Conservation (phyloP, 2,329 filamentous ascomycete species). For the Cladophialophora immunda region DNA sequence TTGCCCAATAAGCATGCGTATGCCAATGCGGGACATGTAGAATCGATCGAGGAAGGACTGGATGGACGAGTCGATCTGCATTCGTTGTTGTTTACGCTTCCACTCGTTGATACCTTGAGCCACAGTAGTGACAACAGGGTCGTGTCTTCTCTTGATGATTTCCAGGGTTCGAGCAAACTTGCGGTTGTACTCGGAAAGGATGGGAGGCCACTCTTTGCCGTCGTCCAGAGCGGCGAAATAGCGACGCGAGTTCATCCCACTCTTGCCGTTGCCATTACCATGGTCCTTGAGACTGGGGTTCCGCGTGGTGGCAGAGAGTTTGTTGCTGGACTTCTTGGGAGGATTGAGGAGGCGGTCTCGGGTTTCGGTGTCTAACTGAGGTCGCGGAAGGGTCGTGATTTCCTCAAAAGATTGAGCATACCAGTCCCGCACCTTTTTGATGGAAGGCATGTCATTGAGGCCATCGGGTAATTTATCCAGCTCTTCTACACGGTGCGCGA, state of each 20-base stretch:
- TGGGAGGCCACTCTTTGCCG: constrained; percentile 86
- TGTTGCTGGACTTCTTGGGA: constrained; percentile 62
- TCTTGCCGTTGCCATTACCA: constrained; percentile 61
- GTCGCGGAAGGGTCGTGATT: constrained; percentile 85
- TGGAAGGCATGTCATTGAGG: constrained; percentile 96
- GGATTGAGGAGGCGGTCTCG: constrained; percentile 75
- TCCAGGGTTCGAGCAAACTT: constrained; percentile 88
- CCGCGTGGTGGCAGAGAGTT: constrained; percentile 81
- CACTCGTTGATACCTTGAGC: constrained; percentile 98
- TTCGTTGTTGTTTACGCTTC: constrained; percentile 93
- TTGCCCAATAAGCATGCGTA: constrained; percentile 98
- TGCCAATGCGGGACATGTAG: constrained; percentile 99
- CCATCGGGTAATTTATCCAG: constrained; percentile 92
- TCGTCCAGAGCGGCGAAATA: constrained; percentile 96
- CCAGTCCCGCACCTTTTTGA: constrained; percentile 94
- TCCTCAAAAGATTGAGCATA: constrained; percentile 99
- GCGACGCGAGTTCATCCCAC: constrained; percentile 66
- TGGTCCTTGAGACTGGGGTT: constrained; percentile 90
- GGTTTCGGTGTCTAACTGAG: constrained; percentile 77
- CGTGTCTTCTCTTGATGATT: constrained; percentile 93
- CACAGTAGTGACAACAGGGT: constrained; percentile 96
- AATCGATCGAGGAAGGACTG: constrained; percentile 98
- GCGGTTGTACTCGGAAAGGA: constrained; percentile 92
- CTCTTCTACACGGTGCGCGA: constrained; percentile 96
- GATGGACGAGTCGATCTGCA: constrained; percentile 96